phyloP scores from a whole-genome alignment of 169 alveolate species.

The Plasmodium cynomolgi region DNA sequence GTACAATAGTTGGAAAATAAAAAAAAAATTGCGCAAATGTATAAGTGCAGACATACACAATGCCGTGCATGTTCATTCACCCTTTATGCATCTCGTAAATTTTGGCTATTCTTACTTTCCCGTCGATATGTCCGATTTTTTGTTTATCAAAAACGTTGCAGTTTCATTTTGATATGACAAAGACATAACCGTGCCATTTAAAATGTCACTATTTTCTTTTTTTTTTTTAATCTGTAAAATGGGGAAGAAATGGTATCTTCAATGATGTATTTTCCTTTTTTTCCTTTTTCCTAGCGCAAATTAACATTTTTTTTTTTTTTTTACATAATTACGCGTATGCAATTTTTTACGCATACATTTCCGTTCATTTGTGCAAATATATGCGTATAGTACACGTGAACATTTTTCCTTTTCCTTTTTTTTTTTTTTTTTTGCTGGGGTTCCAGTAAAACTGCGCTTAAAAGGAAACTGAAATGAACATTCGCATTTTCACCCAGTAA shows the following conservation, averaged over 20 bases:
- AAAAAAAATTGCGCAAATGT: not conserved
- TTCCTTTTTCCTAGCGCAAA: not conserved
- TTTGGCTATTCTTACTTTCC: slow-evolving; percentile 2
- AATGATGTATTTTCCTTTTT: not conserved
- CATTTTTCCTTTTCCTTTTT: not conserved
- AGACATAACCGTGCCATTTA: slow-evolving; percentile 47
- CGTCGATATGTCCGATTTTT: not conserved
- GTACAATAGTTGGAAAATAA: not conserved
- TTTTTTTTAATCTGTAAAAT: slow-evolving; percentile 28
- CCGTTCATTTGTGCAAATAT: not conserved
- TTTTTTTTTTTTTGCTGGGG: slow-evolving; percentile 1
- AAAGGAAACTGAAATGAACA: not conserved
- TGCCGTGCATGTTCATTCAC: slow-evolving; percentile 3
- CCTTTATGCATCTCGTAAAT: slow-evolving; percentile 3
- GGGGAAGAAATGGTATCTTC: slow-evolving; percentile 12
- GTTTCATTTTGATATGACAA: slow-evolving; percentile 36
- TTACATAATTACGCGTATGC: slow-evolving; percentile 5
- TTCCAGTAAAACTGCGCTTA: not conserved
- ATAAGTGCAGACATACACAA: slow-evolving; percentile 4
- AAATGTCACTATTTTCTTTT: slow-evolving; percentile 4
- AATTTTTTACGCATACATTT: not conserved
- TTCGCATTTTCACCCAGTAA: not conserved
- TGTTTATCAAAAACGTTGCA: slow-evolving; percentile 37
- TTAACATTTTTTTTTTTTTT: slow-evolving; percentile 7
- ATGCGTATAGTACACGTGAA: not conserved